These are phyloP conservation scores for Monosporascus sp. DNA, from an alignment of 2,329 filamentous ascomycete genomes.

Conservation along the genomic window DNA sequence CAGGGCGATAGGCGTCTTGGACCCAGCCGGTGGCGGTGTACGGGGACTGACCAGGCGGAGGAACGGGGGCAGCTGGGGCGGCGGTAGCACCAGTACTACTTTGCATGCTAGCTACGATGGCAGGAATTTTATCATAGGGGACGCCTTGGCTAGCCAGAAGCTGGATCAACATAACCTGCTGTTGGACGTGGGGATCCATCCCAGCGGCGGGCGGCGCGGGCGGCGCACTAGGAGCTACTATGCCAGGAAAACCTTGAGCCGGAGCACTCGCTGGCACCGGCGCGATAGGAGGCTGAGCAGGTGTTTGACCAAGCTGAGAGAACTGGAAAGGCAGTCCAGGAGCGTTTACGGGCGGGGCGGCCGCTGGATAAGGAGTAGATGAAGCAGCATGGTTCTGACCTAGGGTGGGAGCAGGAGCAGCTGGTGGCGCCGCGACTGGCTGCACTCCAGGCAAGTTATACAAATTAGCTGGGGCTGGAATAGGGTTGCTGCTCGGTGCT, in stretches of 20 bases:
- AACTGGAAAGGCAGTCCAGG: slow-evolving; percentile 40
- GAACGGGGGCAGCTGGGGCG: slow-evolving; percentile 29
- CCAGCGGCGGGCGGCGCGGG: slow-evolving; percentile 29
- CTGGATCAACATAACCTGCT: slow-evolving; percentile 71
- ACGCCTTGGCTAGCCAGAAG: slow-evolving; percentile 70
- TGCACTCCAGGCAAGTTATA: slow-evolving; percentile 21
- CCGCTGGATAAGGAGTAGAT: slow-evolving; percentile 34
- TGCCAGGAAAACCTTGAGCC: slow-evolving; percentile 29
- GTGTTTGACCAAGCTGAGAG: slow-evolving; percentile 36
- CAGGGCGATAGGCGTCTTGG: slow-evolving; percentile 31
- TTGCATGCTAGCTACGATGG: slow-evolving; percentile 50
- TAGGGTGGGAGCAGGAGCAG: slow-evolving; percentile 29
- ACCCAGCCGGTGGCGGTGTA: slow-evolving; percentile 32
- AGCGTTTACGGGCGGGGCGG: slow-evolving; percentile 56
- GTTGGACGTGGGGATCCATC: slow-evolving; percentile 54
- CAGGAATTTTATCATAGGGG: slow-evolving; percentile 69
- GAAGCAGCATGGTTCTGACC: slow-evolving; percentile 5
- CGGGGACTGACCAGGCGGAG: slow-evolving; percentile 35
- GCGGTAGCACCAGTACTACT: slow-evolving; percentile 28
- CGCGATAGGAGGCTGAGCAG: slow-evolving; percentile 25
- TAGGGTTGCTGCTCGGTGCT: slow-evolving; percentile 34
- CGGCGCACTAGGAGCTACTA: slow-evolving; percentile 31
- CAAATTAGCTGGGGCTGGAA: slow-evolving; percentile 32
- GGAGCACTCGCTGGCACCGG: slow-evolving; percentile 32
- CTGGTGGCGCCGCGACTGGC: slow-evolving; percentile 18